Base-by-base conservation (phyloP, 2,329 filamentous ascomycete genomes). In the Colletotrichum sp. region DNA sequence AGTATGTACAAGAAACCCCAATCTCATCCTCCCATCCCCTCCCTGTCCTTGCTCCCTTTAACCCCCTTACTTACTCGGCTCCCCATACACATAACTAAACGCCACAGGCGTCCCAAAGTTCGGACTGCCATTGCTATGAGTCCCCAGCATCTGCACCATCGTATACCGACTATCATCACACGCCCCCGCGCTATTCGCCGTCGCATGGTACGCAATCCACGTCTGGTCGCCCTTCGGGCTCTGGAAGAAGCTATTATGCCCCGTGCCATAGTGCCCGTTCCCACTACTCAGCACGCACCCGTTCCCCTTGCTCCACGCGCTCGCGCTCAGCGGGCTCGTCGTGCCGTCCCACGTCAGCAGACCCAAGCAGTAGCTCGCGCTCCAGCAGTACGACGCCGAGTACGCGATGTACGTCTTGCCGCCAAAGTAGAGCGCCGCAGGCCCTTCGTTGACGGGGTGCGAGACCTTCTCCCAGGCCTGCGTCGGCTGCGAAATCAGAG, bases 171-270 rank as follows among this genome's bases (percentile, higher is more conserved):
- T 88, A 3, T 88, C 85, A 75, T 91, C 89, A 71, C 90, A 92
- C 4, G 87, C 85, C 1, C 90, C 90, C 0, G 81, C 82, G 6
- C 83, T 82, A 69, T 86, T 88, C 2, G 85, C 82, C 1, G 89
- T 91, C 0, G 90, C 90, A 78, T 92, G 90, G 80, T 90, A 92
- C 0, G 89, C 87, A 63, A 89, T 90, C 88, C 88, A 92, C 8
- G 86, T 88, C 81, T 92, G 86, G 1, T 83, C 87, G 2, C 86
- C 88, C 77, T 91, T 89, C 0, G 90, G 90, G 73, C 89, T 91
- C 39, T 81, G 83, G 82, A 92, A 92, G 85, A 92, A 92, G 3
- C 88, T 89, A 77, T 91, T 91, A 75, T 91, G 89, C 0, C 89
- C 90, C 0, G 90, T 89, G 7, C 90, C 90, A 60, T 89, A 91